Evolutionary conservation across 2,329 filamentous ascomycete genomes (phyloP), one percentile per base, ranked within the genome.

Genomic region (Tricladium varicosporioides): DNA sequence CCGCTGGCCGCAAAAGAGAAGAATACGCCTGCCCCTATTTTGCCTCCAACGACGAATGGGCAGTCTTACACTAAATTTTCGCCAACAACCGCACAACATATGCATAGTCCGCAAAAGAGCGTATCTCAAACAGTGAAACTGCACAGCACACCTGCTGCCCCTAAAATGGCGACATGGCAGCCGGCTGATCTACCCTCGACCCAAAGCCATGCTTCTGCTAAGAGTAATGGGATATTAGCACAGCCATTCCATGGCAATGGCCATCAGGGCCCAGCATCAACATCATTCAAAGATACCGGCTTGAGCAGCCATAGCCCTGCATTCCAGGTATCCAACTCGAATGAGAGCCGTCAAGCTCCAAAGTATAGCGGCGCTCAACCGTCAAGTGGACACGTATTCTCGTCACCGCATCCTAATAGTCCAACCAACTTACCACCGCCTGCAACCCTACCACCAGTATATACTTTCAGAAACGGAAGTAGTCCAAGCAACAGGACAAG

Each of bases 391-490:
- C 66, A 70, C 49, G 64, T 62, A 18, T 71, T 70, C 40, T 69
- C 69, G 16, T 69, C 69, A 8, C 69, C 69, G 16, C 62, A 60
- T 50, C 67, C 65, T 31, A 60, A 69, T 31, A 70, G 69, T 44
- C 68, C 69, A 31, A 69, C 65, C 10, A 69, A 65, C 57, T 63
- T 71, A 9, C 69, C 69, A 47, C 69, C 69, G 16, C 69, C 22
- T 3, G 22, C 69, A 9, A 59, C 32, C 36, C 65, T 69, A 48
- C 60, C 62, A 11, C 60, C 61, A 10, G 40, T 55, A 8, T 69
- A 67, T 51, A 62, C 59, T 5, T 66, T 67, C 51, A 56, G 60
- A 7, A 70, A 68, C 57, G 67, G 65, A 2, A 62, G 56, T 40
- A 48, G 57, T 32, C 45, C 59, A 14, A 48, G 43, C 46, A 44